Evolutionary conservation across 2,329 filamentous ascomycete species (phyloP), one percentile per base, ranked within the genome.

Genomic region (Chrysoporthe cubensis): DNA sequence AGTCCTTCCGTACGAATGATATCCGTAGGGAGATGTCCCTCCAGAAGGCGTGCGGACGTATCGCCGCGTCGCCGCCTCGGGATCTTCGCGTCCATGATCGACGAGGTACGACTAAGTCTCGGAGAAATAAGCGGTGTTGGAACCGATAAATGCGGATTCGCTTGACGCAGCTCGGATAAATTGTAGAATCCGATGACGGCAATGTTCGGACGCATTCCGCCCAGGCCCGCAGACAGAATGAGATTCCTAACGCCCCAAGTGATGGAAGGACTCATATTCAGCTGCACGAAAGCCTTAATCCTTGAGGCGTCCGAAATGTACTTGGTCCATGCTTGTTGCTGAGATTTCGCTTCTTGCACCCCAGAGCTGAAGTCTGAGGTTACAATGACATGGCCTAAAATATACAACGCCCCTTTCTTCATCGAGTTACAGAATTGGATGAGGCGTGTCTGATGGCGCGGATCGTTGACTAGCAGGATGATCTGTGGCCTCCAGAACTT

Each of bases 401-500:
- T 91, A 76, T 96, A 97, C 1, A 97, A 78, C 0, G 89, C 90
- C 0, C 93, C 94, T 74, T 97, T 97, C 76, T 97, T 97, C 76
- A 97, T 81, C 0, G 92, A 94, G 76, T 97, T 97, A 79, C 93
- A 97, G 73, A 97, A 97, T 68, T 94, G 92, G 2, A 97, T 95
- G 52, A 97, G 85, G 54, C 92, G 90, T 64, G 91, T 93, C 75
- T 96, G 92, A 6, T 86, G 86, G n/a, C 93, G 86, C 4, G 93
- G 91, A 73, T 96, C 88, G 75, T 95, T 96, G 71, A 96, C 88
- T 64, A 97, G 87, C 0, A 97, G 83, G 60, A 97, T 86, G 56
- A 97, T 94, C 71, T 96, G 93, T 0, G 93, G 93, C 63, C 93
- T 86, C 93, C 94, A 97, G 76, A 96, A 97, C 75, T 97, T 97